Evolutionary conservation across 2,329 filamentous ascomycete genomes (phyloP), one percentile per base, ranked within the genome.

Genomic region (Alternaria sp.): DNA sequence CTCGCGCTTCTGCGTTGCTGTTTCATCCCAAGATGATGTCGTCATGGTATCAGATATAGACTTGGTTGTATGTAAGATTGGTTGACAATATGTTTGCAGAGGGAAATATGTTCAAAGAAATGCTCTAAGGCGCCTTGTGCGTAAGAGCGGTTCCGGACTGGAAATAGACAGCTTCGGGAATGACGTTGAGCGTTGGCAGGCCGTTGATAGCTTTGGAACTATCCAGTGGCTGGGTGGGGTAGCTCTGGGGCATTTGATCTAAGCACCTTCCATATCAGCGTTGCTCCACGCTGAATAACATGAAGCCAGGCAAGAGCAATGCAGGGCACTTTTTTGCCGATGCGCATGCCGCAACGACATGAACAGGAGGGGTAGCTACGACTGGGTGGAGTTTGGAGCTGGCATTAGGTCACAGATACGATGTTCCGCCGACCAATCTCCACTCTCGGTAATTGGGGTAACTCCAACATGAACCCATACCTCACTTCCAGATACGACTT

Each of bases 1-100:
- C 32, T 85, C 81, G 41, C 86, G 82, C 74, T 90, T 90, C 20
- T 79, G 78, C 56, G 82, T 77, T 18, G 83, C 87, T 10, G 78
- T 68, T 5, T 76, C 68, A 74, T 85, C 74, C 87, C 87, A 90
- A 57, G 59, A 46, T 53, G 60, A 12, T 49, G 48, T 60, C 41
- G 66, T 43, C 67, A 74, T 75, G 28, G 16, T 78, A 10, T 44
- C 1, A 5, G 2, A 14, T 38, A 12, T 30, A n/a, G 30, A 30
- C 22, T 8, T n/a, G 9, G 20, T 1, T 27, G 22, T 16, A 28
- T 8, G 9, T 20, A 27, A 28, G 7, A 16, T 16, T 18, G 11
- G 11, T 22, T 3, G 28, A 4, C 8, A 14, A 18, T 50, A 22
- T 48, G 5, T 30, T 28, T n/a, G 27, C 27, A 2, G n/a, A 38